phyloP scores from a whole-genome alignment of 768 basidiomycete genomes.

The Boletus rubropictus region DNA sequence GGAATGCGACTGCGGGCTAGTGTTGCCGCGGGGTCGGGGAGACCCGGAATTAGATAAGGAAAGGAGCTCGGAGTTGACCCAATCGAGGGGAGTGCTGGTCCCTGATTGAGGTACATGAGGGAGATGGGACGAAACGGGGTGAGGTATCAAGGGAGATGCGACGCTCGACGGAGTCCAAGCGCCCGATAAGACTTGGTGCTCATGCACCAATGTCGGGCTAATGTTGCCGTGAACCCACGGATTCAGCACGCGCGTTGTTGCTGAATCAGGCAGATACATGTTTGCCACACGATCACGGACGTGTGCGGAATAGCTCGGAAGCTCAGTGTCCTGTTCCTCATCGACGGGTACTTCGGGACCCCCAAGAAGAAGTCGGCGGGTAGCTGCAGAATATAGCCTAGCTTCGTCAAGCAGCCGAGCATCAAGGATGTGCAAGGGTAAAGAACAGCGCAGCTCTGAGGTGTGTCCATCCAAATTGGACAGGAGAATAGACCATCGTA shows the following conservation, averaged over 20 bases:
- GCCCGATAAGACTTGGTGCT: constrained; percentile 15
- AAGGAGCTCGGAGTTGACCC: constrained; percentile 81
- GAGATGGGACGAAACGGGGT: constrained; percentile 25
- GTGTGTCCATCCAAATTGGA: constrained; percentile 86
- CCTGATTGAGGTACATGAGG: constrained; percentile 42
- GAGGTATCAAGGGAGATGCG: constrained; percentile 37
- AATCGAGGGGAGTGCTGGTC: constrained; percentile 52
- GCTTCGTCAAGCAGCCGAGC: constrained; percentile 69
- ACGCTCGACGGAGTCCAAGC: constrained; percentile 30
- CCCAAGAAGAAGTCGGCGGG: constrained; percentile 51
- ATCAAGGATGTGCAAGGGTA: constrained; percentile 84
- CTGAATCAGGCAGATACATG: constrained; percentile 60
- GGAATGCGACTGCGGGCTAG: constrained; percentile 14
- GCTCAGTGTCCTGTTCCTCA: constrained; percentile 60
- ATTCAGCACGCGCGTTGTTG: constrained; percentile 58
- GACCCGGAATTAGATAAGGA: constrained; percentile 45
- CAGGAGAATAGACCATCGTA: constrained; percentile 76
- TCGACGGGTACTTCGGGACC: constrained; percentile 33
- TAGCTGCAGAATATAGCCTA: constrained; percentile 60
- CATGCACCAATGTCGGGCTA: constrained; percentile 32
- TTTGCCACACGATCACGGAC: constrained; percentile 85
- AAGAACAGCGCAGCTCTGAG: constrained; percentile 90
- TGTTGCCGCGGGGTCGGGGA: constrained; percentile 15
- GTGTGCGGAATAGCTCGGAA: constrained; percentile 88
- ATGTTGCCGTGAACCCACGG: constrained; percentile 49